Conservation (phyloP, 306 rosid genomes). For the Carpinus fangiana region DNA sequence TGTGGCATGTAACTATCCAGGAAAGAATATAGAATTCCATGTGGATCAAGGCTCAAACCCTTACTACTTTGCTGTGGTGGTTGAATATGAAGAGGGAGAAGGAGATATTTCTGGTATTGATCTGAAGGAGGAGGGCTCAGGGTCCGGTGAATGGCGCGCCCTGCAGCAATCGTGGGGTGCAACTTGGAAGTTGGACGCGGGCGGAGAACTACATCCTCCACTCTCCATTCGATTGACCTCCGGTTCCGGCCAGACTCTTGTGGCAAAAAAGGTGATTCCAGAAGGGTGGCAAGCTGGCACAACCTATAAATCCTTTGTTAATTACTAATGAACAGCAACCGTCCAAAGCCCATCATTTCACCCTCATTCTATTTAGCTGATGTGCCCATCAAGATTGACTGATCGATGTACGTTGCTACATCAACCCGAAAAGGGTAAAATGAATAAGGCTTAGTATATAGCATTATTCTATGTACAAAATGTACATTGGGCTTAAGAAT, state of each 20-base stretch:
- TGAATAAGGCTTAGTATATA: too few relatives aligned
- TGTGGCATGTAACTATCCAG: slow-evolving; percentile 41
- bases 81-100: slow-evolving; percentile 43
- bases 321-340: slow-evolving; percentile 7
- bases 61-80: slow-evolving; percentile 29
- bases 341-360: neutral
- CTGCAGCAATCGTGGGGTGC: slow-evolving; percentile 59
- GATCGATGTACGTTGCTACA: too few relatives aligned
- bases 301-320: slow-evolving; percentile 41
- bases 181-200: slow-evolving; percentile 50
- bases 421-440: too few relatives aligned
- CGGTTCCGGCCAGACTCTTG: slow-evolving; percentile 12
- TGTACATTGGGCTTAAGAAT: too few relatives aligned
- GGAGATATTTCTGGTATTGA: slow-evolving; percentile 41
- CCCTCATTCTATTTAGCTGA: too few relatives aligned
- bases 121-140: slow-evolving; percentile 21
- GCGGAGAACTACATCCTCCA: slow-evolving; percentile 31
- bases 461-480: too few relatives aligned
- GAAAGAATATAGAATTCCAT: slow-evolving; percentile 34
- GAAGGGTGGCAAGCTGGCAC: slow-evolving; percentile 37
- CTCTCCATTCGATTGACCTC: slow-evolving; percentile 39
- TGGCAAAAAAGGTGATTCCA: slow-evolving; percentile 45
- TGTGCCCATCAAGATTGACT: too few relatives aligned
- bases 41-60: slow-evolving; percentile 41
- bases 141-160: slow-evolving; percentile 29